Evolutionary conservation across 805 yeast species (phyloP).

Genomic region (Lachancea thermotolerans): DNA sequence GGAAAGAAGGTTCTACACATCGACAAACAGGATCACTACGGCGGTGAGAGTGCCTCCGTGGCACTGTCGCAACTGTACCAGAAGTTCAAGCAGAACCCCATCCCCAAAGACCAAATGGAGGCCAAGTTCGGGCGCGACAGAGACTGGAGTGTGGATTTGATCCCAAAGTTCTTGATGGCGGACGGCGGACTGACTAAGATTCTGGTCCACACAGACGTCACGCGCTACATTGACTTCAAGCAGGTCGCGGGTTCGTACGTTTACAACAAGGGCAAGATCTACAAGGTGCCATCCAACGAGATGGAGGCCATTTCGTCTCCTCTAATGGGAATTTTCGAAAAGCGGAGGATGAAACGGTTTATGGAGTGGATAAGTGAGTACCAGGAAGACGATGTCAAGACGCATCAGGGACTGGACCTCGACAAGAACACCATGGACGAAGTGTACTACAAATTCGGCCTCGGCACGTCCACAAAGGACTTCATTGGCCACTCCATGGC

Average conservation of each 20-base stretch:
- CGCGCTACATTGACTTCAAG: conserved; percentile 91
- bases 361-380: conserved; percentile 81
- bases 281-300: conserved; percentile 91
- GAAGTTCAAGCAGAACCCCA: conserved; percentile 79
- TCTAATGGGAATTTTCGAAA: conserved; percentile 92
- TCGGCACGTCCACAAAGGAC: conserved; percentile 89
- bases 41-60: conserved; percentile 85
- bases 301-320: conserved; percentile 87
- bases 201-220: conserved; percentile 90
- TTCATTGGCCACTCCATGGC: conserved; percentile 99
- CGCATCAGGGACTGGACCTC: conserved; percentile 81
- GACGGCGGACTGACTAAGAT: conserved; percentile 96
- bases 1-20: conserved; percentile 96
- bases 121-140: conserved; percentile 79
- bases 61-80: conserved; percentile 61
- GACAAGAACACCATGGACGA: conserved; percentile 89
- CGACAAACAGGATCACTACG: conserved; percentile 93
- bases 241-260: conserved; percentile 96
- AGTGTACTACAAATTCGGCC: conserved; percentile 79
- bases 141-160: conserved; percentile 96
- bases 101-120: conserved; percentile 57
- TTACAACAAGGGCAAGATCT: conserved; percentile 76
- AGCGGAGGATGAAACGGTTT: conserved; percentile 88
- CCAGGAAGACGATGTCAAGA: conserved; percentile 66
- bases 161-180: conserved; percentile 96